A percentile compares a stretch with the other conserved stretches of the same genome.
phyloP scores from a whole-genome alignment of 2,329 filamentous ascomycete genomes.

The Sarocladium strictum region DNA sequence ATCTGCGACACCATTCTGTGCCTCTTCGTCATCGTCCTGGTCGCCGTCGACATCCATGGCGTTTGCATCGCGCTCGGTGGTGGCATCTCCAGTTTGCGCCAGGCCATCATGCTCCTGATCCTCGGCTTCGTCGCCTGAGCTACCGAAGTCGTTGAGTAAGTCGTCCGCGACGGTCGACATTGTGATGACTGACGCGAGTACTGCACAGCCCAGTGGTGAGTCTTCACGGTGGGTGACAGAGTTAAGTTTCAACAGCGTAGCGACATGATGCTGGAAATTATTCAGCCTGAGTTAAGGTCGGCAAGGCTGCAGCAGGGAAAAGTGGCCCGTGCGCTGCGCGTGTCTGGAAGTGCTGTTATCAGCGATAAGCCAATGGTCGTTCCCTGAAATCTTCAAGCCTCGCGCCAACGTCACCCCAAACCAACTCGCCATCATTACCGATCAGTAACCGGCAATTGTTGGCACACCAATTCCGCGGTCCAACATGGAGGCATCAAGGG shows the following conservation, averaged over 20 bases:
- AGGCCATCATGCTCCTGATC: constrained; percentile 49
- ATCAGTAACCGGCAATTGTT: background rate
- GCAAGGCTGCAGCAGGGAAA: background rate
- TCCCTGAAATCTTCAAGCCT: constrained; percentile 10
- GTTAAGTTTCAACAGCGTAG: background rate
- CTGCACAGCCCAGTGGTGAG: constrained; percentile 13
- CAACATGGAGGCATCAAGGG: constrained; percentile 83
- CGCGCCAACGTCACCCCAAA: constrained; percentile 3
- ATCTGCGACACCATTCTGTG: constrained; percentile 15
- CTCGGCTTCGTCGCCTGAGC: constrained; percentile 68
- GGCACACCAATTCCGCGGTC: background rate
- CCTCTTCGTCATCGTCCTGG: constrained; percentile 32
- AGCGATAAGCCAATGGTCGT: constrained; percentile 2
- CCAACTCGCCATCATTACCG: background rate
- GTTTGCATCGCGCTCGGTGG: constrained; percentile 31
- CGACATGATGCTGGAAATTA: constrained; percentile 1
- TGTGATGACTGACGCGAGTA: constrained; percentile 15
- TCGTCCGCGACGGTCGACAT: constrained; percentile 95
- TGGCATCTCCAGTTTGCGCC: constrained; percentile 35
- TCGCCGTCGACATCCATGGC: constrained; percentile 42
- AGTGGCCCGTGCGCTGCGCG: background rate
- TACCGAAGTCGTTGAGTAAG: constrained; percentile 66
- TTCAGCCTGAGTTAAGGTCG: background rate
- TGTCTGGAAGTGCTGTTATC: background rate
- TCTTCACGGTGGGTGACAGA: constrained; percentile 11